Evolutionary conservation across 1,284 basidiomycete genomes (phyloP).

Genomic region (Heterobasidion irregulare): DNA sequence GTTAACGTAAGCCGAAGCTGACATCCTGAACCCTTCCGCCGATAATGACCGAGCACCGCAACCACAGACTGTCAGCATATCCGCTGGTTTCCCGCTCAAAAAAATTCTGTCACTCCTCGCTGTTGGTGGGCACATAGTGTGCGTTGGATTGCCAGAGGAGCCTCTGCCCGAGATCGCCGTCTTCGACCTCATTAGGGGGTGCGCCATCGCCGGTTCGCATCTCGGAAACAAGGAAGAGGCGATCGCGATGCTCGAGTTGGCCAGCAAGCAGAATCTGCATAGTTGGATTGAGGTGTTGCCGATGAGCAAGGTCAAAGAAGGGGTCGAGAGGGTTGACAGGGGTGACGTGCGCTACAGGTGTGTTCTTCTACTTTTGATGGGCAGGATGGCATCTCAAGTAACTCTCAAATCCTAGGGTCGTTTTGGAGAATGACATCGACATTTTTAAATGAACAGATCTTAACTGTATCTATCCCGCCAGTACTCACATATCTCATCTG

Average conservation of each 20-base stretch:
- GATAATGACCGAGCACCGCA: neutral
- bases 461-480: neutral
- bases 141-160: constrained; percentile 1
- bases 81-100: neutral
- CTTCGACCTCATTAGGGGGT: constrained; percentile 29
- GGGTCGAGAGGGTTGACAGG: neutral
- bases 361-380: neutral
- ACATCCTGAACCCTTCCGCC: too few species aligned
- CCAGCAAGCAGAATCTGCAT: constrained; percentile 43
- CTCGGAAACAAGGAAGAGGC: constrained; percentile 61
- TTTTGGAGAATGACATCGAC: too few species aligned
- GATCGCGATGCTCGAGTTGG: constrained; percentile 52
- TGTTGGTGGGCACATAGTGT: neutral
- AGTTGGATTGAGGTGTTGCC: neutral
- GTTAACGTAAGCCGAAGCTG: neutral
- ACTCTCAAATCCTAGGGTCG: too few species aligned
- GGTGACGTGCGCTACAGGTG: neutral
- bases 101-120: neutral
- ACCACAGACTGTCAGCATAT: neutral
- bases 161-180: constrained; percentile 8
- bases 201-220: constrained; percentile 33
- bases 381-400: too few species aligned
- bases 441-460: too few species aligned
- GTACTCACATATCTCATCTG: neutral
- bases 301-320: neutral